Conservation (phyloP, 805 yeast genomes). For the Pichia insulana region DNA sequence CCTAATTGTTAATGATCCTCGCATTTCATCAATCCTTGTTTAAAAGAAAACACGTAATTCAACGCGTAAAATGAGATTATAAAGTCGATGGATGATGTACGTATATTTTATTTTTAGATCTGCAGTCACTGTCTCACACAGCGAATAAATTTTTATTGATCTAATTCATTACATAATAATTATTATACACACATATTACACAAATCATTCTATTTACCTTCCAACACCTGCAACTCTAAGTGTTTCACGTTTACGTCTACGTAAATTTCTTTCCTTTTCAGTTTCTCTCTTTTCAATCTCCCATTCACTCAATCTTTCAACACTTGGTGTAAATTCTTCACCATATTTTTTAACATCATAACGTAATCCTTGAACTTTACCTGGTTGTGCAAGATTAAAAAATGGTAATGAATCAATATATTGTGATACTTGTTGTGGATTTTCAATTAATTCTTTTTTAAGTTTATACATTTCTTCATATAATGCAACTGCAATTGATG, state of each 20-base stretch:
- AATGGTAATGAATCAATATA: conserved; percentile 29
- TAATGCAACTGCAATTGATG: conserved; percentile 80
- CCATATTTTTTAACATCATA: conserved; percentile 72
- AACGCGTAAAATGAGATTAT: too few relatives aligned
- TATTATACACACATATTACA: background rate
- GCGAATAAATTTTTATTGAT: too few relatives aligned
- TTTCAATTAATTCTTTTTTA: conserved; percentile 74
- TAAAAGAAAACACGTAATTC: too few relatives aligned
- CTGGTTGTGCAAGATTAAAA: conserved; percentile 27
- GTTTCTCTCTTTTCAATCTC: conserved; percentile 93
- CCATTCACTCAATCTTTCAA: conserved; percentile 80
- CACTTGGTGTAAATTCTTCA: conserved; percentile 78
- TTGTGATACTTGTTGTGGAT: conserved; percentile 28
- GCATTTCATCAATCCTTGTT: too few relatives aligned
- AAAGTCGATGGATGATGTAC: too few relatives aligned
- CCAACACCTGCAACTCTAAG: conserved; percentile 40
- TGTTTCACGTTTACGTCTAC: conserved; percentile 89
- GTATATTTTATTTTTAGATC: too few relatives aligned
- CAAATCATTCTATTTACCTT: background rate
- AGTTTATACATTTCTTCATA: conserved; percentile 71
- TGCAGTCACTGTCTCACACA: too few relatives aligned
- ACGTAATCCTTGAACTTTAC: conserved; percentile 42
- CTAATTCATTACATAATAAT: too few relatives aligned
- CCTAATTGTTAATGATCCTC: too few relatives aligned
- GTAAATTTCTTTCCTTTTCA: conserved; percentile 83